Base-by-base conservation (phyloP, 2,329 filamentous ascomycete genomes). In the Fusarium dlaminii region DNA sequence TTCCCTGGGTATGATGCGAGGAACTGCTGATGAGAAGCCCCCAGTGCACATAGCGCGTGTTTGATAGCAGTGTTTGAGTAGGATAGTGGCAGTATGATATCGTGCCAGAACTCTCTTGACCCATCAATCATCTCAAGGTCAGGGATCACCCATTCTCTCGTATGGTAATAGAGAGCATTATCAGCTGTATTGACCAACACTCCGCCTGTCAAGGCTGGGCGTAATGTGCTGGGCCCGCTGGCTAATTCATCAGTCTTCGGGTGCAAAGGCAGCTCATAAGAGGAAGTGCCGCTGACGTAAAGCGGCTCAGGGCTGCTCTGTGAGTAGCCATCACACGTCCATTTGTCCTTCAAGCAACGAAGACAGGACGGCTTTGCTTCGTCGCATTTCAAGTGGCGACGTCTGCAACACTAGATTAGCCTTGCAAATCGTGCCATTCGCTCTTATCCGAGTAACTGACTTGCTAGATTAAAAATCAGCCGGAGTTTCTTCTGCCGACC, bases 321-420 rank as follows among this genome's bases (percentile, higher is more conserved):
- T 5, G 18, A 45, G n/a, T 74, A 74, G 13, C 72, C 72, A n/a
- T 71, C 70, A 24, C 72, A 74, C 20, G 57, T 70, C 27, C 66
- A 66, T 29, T 59, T 48, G 24, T 73, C 67, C 18, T 39, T 65
- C 24, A 42, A 22, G 20, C 70, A 74, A 27, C 70, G 51, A 20
- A 52, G 51, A 8, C 70, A 74, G 13, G 43, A 40, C 3, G 70
- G 72, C 27, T 54, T 69, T 20, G 32, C 59, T 46, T 73, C 72
- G 37, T 74, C 72, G 9, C 72, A 74, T 51, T 74, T 74, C 22
- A 74, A 34, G 62, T 74, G 72, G 6, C 70, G 72, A 20, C 66
- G 73, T 68, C 72, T 74, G 37, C 11, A 30, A 32, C n/a, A 63
- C 12, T n/a, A 24, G 32, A 36, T 69, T 32, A 57, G 60, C 29